Evolutionary conservation across 441 rosid genomes (phyloP).

Genomic region (Melastoma candidum): DNA sequence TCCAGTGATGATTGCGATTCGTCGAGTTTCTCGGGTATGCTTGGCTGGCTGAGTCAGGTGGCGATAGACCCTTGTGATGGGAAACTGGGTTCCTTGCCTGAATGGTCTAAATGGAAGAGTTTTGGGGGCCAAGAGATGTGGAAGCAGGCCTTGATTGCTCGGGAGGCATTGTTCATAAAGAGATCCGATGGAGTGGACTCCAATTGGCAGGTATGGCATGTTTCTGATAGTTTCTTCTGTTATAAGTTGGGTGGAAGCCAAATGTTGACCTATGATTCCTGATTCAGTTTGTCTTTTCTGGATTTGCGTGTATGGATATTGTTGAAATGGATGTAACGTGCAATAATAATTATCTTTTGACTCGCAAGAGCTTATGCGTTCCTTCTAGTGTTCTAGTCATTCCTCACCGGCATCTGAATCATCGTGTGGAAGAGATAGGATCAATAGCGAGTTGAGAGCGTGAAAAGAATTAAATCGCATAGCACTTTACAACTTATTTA

Average conservation of each 20-base stretch:
- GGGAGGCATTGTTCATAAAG: constrained; percentile 37
- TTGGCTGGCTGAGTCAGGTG: constrained; percentile 51
- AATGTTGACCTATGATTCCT: not conserved
- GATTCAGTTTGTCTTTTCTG: not conserved
- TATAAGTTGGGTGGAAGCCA: not conserved
- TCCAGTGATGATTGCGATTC: constrained; percentile 16
- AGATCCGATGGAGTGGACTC: constrained; percentile 21
- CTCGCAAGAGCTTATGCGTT: too few relatives aligned
- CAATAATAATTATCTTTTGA: too few relatives aligned
- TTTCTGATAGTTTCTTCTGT: not conserved
- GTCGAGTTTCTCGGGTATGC: constrained; percentile 28
- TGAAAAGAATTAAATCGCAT: too few relatives aligned
- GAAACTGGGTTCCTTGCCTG: constrained; percentile 40
- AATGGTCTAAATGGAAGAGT: constrained; percentile 55
- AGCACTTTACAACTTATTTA: too few relatives aligned
- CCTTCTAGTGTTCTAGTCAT: too few relatives aligned
- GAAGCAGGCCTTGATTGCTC: constrained; percentile 61
- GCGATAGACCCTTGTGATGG: constrained; percentile 58
- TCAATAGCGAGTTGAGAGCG: too few relatives aligned
- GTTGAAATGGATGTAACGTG: too few relatives aligned
- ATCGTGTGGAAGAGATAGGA: too few relatives aligned
- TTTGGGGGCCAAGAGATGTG: constrained; percentile 50
- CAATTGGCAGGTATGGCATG: constrained; percentile 42
- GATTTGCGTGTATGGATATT: too few relatives aligned
- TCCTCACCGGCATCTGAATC: too few relatives aligned